Percentiles rank a stretch among this genome's conserved stretches.
These are phyloP conservation scores for Fusarium nurragi DNA, from an alignment of 2,329 filamentous ascomycete genomes.

Conservation along the genomic window DNA sequence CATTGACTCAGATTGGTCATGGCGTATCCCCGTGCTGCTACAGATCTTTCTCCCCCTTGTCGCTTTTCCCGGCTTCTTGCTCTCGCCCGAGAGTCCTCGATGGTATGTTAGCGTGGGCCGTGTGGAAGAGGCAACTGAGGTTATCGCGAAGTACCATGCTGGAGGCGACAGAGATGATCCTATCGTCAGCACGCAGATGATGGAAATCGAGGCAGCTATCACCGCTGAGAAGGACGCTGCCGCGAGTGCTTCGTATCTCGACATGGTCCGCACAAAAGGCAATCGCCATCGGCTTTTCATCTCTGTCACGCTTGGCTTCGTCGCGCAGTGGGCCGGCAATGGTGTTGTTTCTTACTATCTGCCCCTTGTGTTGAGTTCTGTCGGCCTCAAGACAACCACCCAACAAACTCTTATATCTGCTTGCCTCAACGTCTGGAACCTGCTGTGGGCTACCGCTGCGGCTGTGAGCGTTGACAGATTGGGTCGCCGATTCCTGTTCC, in stretches of 20 bases:
- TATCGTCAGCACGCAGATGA: background rate
- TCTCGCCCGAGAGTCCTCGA: slow-evolving; percentile 2
- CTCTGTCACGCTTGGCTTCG: background rate
- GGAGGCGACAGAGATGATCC: background rate
- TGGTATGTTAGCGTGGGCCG: slow-evolving; percentile 7
- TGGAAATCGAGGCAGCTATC: slow-evolving; percentile 2
- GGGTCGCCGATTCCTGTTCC: background rate
- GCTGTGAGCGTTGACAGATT: background rate
- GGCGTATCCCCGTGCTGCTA: background rate
- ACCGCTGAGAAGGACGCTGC: background rate
- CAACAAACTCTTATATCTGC: slow-evolving; percentile 5
- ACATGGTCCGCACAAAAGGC: slow-evolving; percentile 7
- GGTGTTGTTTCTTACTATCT: slow-evolving; percentile 15
- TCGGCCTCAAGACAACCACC: background rate
- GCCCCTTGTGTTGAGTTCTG: background rate
- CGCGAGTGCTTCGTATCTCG: background rate
- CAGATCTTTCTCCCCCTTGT: background rate
- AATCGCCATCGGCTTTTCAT: slow-evolving; percentile 3
- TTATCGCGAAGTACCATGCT: background rate
- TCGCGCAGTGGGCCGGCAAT: slow-evolving; percentile 8
- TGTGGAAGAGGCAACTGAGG: background rate
- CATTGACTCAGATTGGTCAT: slow-evolving; percentile 3
- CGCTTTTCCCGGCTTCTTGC: background rate
- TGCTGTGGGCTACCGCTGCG: slow-evolving; percentile 1
- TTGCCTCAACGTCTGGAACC: slow-evolving; percentile 4